phyloP scores from a whole-genome alignment of 176 grass and related monocot genomes.

The Guadua angustifolia region DNA sequence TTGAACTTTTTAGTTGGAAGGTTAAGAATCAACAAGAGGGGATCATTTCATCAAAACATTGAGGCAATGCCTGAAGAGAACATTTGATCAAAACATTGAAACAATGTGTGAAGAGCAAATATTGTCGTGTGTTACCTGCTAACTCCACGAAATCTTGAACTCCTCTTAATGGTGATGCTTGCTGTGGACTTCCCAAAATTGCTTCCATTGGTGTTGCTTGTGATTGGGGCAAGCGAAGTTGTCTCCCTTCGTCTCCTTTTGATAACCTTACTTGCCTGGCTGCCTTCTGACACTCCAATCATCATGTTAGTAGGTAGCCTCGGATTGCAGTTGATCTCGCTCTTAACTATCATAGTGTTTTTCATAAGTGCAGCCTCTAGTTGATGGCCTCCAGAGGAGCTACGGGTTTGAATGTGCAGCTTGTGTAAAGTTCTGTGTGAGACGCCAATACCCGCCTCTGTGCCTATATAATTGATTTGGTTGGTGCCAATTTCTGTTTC shows the following conservation, averaged over 20 bases:
- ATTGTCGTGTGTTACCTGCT: constrained; percentile 36
- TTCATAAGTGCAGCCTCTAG: not conserved
- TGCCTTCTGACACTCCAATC: not conserved
- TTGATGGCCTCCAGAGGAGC: not conserved
- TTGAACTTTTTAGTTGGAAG: not conserved
- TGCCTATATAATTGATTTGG: constrained; percentile 5
- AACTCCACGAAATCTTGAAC: constrained; percentile 49
- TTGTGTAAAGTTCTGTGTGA: not conserved
- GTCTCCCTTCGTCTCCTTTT: constrained; percentile 36
- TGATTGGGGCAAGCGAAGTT: not conserved
- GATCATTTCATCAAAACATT: not conserved
- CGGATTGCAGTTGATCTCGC: not conserved
- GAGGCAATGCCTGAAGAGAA: not conserved
- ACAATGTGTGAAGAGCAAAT: not conserved
- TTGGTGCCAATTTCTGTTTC: not conserved
- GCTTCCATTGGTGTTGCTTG: not conserved
- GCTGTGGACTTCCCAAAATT: constrained; percentile 17
- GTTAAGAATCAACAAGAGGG: not conserved
- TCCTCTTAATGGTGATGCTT: constrained; percentile 32
- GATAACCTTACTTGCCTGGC: not conserved
- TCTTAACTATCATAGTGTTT: constrained; percentile 31
- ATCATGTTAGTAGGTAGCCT: not conserved
- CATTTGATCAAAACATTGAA: not conserved
- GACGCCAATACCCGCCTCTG: constrained; percentile 7
- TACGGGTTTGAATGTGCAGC: not conserved